Base-by-base conservation (phyloP, 768 basidiomycete species). In the Boletus pseudo-olivaceus region DNA sequence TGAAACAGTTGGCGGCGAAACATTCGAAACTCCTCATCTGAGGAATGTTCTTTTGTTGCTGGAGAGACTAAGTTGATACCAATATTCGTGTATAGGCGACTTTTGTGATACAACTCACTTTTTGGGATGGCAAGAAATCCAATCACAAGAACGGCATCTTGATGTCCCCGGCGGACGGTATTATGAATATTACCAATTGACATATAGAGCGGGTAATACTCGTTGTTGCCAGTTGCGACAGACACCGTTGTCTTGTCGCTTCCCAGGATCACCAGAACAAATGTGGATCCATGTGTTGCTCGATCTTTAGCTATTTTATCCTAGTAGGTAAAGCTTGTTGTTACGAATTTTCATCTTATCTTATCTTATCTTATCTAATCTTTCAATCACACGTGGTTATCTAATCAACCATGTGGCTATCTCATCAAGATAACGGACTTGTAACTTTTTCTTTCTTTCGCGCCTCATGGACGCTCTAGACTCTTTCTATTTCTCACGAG, bases 1-100 rank as follows among this genome's bases (percentile, higher is more conserved):
- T 76, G 73, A 47, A 71, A 72, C 0, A 74, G 56, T 15, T 73
- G 67, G 1, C 59, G 40, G 0, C 51, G 57, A 42, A 75, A 76
- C 17, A 59, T 61, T 6, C 60, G 61, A 49, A 68, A 72, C 2
- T 47, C 40, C 11, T 35, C 17, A 23, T 57, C 51, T 1, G 33
- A 45, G 4, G 60, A 54, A 32, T 65, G 35, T 20, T 61, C 42
- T 7, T 53, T 50, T 19, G 38, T 50, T 1, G 55, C 63, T 49
- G 11, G 10, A 32, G 2, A 32, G 32, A 32, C 10, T 4, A 29
- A 29, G 32, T 32, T 32, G 9, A 7, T 3, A 32, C 9, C n/a
- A 9, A 32, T 32, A 10, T 32, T 32, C 7, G 29, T 9, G 9
- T 32, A 9, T 32, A n/a, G n/a, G 32, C 32, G 9, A 11, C 29